These are phyloP conservation scores for rapeseed (Brassica napus) DNA, from an alignment of 345 rosid genomes.

Conservation along the genomic window DNA sequence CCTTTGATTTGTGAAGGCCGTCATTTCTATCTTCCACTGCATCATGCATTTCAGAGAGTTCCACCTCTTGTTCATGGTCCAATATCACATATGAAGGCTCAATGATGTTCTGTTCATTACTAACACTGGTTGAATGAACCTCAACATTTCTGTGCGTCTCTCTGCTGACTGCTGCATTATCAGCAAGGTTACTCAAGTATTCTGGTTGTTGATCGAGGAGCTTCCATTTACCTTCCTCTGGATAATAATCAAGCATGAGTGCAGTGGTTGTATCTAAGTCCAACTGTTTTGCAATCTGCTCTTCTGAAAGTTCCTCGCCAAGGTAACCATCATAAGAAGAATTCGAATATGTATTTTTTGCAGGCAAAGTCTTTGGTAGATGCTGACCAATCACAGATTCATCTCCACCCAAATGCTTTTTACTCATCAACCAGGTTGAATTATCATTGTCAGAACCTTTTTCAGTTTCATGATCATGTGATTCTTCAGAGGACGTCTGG, in stretches of 20 bases:
- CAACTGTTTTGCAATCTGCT: constrained; percentile 51
- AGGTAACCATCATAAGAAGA: constrained; percentile 45
- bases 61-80: constrained; percentile 53
- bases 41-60: constrained; percentile 44
- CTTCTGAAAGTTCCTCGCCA: constrained; percentile 47
- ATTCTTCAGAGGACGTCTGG: constrained; percentile 39
- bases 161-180: constrained; percentile 38
- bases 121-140: constrained; percentile 35
- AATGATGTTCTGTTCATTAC: constrained; percentile 45
- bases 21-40: constrained; percentile 34
- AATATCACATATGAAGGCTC: constrained; percentile 72
- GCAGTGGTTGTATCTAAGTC: constrained; percentile 76
- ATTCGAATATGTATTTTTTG: constrained; percentile 42
- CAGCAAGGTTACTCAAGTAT: constrained; percentile 39
- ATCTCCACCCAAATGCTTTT: constrained; percentile 40
- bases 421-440: constrained; percentile 24
- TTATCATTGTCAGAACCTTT: constrained; percentile 29
- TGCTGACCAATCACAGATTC: constrained; percentile 40
- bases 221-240: constrained; percentile 93
- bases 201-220: constrained; percentile 78
- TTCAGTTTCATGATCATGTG: constrained; percentile 36
- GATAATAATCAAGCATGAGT: constrained; percentile 77
- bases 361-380: constrained; percentile 45
- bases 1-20: constrained; percentile 31
- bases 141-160: constrained; percentile 31